Evolutionary conservation across 2,329 filamentous ascomycete genomes (phyloP), one percentile per base, ranked within the genome.

Genomic region (Cytospora mali): DNA sequence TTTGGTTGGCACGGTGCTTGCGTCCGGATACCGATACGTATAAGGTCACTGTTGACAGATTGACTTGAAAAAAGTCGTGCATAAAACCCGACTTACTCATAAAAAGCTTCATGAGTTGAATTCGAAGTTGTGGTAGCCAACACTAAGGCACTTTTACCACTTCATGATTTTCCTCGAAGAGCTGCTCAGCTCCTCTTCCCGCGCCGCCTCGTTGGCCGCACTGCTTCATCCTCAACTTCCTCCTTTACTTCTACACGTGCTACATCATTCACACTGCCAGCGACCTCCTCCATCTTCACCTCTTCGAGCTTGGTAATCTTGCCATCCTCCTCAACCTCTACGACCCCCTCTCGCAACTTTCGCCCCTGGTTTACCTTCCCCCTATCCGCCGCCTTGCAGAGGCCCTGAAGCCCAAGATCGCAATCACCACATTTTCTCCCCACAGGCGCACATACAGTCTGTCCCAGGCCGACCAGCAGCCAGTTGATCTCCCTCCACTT

Each of bases 401-500:
- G 75, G 4, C 91, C 91, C 33, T 81, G 81, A 23, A 89, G 79
- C 0, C 91, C 91, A 55, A 98, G 77, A 67, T 90, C 89, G 76
- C 95, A 99, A 55, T 95, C 89, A 21, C 92, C 93, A 76, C 95
- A 99, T 68, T 84, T 86, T 66, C 88, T 82, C 0, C 90, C 91
- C 1, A 94, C 85, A 0, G 93, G 92, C 66, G 92, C 78, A 73
- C 93, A 97, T 25, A 95, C 87, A 1, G 88, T 91, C 81, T 97
- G 93, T 0, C 93, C 93, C 66, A 96, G 81, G 0, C 93, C 93
- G 33, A 97, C 93, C 46, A 97, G 82, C 74, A 97, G 76, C 77
- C 89, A 88, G 75, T 97, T 97, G 74, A 97, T 96, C 76, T 96
- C 92, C 75, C 91, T 90, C 93, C 93, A 97, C 70, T 85, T 87